Evolutionary conservation across 148 eudicot species (phyloP), one percentile per base, ranked within the genome.

Genomic region (Fagopyrum homotropicum): DNA sequence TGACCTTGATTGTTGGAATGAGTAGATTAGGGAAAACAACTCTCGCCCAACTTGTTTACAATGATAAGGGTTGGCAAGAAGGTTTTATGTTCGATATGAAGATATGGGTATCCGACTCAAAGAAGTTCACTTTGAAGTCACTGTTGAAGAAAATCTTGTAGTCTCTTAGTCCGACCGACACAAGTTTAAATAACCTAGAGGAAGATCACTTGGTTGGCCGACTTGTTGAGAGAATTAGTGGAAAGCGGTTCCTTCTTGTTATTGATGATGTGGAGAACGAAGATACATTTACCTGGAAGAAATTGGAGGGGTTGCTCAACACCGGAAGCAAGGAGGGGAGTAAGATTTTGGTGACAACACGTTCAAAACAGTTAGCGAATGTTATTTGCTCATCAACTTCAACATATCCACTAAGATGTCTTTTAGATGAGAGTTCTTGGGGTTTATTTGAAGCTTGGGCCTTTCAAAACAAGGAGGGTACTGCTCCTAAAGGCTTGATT

Each of bases 21-120:
- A 80, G 83, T 4, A 85, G 87, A 44, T 26, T 80, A 44, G 85
- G 87, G 2, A 85, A 85, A 75, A 76, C 82, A 22, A 77, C 85
- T 22, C 73, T 82, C 45, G 84, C 77, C 35, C 72, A 77, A 46
- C 78, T 84, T 44, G 80, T 80, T 1, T 82, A 75, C 50, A 80
- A 80, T 14, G 75, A 78, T 35, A 11, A 61, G 69, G 30, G 15
- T 49, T 9, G 12, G 52, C 52, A 26, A 9, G n/a, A 29, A 60
- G 4, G 16, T 6, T 73, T 61, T 71, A 45, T 70, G n/a, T 84
- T 84, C 48, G 16, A 75, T 6, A 9, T 54, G n/a, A 82, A 48
- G 75, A 2, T 82, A 35, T 84, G 87, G 87, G 78, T 78, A 7
- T 84, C 66, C 4, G 76, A 79, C 15, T 72, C 78, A 2, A 61